Evolutionary conservation across 2,329 filamentous ascomycete species (phyloP).

Genomic region (Monosporascus sp.): DNA sequence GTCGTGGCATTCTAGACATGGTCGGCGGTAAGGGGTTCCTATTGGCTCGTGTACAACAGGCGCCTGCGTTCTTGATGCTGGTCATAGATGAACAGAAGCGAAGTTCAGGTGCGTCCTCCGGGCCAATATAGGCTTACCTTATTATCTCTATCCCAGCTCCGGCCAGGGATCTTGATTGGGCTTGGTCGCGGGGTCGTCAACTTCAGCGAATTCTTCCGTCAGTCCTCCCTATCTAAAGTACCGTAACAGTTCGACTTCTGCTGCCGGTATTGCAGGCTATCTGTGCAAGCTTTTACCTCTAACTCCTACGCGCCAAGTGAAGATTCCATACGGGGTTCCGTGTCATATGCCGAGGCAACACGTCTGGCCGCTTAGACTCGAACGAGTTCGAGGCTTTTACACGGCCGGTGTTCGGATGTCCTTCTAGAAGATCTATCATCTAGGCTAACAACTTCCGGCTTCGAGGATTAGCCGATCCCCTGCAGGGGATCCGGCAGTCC

Average conservation of each 20-base stretch:
- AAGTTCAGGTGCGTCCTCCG: background rate
- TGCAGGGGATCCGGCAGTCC: background rate
- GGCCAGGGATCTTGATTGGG: background rate
- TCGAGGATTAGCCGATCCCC: background rate
- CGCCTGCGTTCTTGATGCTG: background rate
- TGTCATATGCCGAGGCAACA: no score
- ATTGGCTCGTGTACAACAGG: background rate
- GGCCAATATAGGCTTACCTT: background rate
- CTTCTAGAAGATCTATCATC: background rate
- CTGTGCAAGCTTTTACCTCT: no score
- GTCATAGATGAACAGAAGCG: background rate
- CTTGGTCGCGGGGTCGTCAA: background rate
- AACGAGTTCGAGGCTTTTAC: no score
- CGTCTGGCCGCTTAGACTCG: no score
- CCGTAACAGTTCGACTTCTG: no score
- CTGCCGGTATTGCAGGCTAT: no score
- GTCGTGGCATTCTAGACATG: background rate
- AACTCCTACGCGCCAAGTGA: no score
- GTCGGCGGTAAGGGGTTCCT: background rate
- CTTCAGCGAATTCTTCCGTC: background rate
- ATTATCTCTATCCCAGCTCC: background rate
- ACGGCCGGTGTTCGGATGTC: no score
- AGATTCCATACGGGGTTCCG: no score
- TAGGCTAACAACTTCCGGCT: background rate
- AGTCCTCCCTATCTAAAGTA: background rate